These are phyloP conservation scores for Fraxinus platypoda DNA, from an alignment of 305 asterid genomes.

Conservation along the genomic window DNA sequence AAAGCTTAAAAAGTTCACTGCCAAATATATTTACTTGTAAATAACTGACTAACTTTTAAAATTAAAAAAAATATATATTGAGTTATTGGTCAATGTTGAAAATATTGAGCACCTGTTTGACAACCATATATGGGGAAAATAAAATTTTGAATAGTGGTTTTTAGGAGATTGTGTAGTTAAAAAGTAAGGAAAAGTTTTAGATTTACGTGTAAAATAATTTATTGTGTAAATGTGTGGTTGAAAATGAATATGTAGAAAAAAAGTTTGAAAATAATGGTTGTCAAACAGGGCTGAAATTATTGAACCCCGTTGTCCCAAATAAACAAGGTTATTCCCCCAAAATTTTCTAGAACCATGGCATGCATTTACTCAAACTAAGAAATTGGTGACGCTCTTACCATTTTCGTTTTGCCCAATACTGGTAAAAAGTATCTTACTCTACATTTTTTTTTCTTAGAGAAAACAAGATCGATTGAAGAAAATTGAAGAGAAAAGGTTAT, in stretches of 20 bases:
- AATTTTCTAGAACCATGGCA: background rate
- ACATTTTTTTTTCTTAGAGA: conserved; percentile 40
- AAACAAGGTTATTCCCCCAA: background rate
- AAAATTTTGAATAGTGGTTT: too few species aligned
- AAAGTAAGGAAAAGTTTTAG: too few species aligned
- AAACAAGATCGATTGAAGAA: conserved; percentile 66
- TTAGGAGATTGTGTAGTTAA: too few species aligned
- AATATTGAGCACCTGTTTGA: background rate
- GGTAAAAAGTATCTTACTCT: conserved; percentile 1
- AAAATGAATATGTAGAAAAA: too few species aligned
- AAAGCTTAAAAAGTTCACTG: background rate
- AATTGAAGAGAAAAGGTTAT: conserved; percentile 65
- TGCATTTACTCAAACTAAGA: background rate
- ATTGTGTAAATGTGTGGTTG: too few species aligned
- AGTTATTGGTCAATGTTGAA: background rate
- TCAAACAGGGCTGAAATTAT: background rate
- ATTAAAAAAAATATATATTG: background rate
- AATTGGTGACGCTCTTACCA: background rate
- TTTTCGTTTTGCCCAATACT: background rate
- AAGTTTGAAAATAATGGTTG: too few species aligned
- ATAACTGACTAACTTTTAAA: background rate
- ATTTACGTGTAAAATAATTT: too few species aligned
- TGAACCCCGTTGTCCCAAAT: background rate
- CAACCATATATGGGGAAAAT: too few species aligned
- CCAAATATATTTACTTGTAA: background rate